A percentile compares a stretch with the other conserved stretches of the same genome.
phyloP scores from a whole-genome alignment of 2,329 filamentous ascomycete genomes.

The Ophiostoma novo-ulmi region DNA sequence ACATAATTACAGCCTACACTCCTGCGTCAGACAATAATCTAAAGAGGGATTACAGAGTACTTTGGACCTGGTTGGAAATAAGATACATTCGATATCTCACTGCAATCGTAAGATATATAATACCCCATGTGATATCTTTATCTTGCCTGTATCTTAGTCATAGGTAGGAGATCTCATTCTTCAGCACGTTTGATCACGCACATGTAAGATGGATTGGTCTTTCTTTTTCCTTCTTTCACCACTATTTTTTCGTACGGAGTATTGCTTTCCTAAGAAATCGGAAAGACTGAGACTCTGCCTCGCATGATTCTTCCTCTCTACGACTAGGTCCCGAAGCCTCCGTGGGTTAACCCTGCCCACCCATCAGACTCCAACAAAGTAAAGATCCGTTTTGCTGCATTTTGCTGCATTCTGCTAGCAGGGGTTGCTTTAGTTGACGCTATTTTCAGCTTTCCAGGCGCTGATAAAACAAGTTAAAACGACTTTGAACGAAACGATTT shows the following conservation, averaged over 20 bases:
- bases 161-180: background rate
- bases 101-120: background rate
- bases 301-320: no score
- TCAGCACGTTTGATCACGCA: constrained; percentile 4
- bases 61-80: no score
- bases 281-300: background rate
- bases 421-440: background rate
- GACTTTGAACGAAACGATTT: background rate
- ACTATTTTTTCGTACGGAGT: background rate
- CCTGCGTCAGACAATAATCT: no score
- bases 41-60: no score
- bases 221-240: background rate
- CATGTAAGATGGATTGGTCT: background rate
- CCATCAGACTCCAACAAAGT: background rate
- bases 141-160: background rate
- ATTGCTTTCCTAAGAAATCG: background rate
- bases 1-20: no score
- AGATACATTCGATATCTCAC: no score
- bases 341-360: background rate
- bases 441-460: constrained; percentile 21
- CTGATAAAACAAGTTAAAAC: background rate
- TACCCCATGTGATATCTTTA: background rate
- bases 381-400: background rate
- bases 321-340: background rate
- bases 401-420: background rate